Base-by-base conservation (phyloP, 202 grass and related monocot genomes). In the Panicum hallii region DNA sequence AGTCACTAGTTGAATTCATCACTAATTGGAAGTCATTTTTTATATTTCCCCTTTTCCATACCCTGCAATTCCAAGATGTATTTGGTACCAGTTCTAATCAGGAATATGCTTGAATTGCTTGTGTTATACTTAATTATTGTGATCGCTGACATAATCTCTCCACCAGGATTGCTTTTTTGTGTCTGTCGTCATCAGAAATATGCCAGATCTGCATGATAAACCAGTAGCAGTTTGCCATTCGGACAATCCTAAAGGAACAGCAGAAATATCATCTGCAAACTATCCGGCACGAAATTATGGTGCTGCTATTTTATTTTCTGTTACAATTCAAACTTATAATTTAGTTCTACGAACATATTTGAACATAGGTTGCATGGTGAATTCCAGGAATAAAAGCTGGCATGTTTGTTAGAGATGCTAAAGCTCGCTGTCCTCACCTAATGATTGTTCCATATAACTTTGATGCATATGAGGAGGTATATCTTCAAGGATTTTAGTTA, bases 221-320 rank as follows among this genome's bases (percentile, higher is more conserved):
- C 96, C 96, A 46, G 93, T 98, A 69, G 96, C 96, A 80, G 93
- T 98, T 72, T 98, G 93, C 49, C 96, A 98, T 84, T 98, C 96
- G 13, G 81, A 95, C 75, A 95, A 90, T 92, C 93, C 91, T 67
- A 98, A 91, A 84, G 96, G 93, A 87, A 98, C 93, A 36, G 93
- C 96, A 53, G 96, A 98, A 83, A 95, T 98, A 90, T 98, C 96
- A 46, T 90, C 96, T 63, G 93, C 96, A 85, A 98, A 95, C 63
- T 98, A 98, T 95, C 91, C 90, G 46, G 93, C 96, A 68, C 79
- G 93, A 77, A 83, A 82, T 69, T 95, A 93, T 86, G 96, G 96
- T 98, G 38, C 81, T 63, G 30, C 84, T 89, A 61, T 83, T 83
- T 91, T 72, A 28, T 79, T 77, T 12, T 5, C 7, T 60, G 26